Conservation (phyloP, 768 basidiomycete species). For the Stropharia rugosoannulata region DNA sequence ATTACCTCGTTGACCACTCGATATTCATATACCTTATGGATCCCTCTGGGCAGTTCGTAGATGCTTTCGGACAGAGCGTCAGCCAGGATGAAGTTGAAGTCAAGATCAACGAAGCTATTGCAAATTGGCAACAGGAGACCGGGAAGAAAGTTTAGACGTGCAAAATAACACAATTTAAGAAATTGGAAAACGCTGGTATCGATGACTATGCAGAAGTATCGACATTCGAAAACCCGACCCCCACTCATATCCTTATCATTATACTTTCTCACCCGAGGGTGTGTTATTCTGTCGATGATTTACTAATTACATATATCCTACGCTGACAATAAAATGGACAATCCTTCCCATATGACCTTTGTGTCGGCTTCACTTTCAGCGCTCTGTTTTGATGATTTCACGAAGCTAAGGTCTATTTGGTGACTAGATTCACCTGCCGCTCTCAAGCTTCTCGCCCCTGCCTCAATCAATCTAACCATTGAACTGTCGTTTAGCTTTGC, state of each 20-base stretch:
- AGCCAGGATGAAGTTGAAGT: conserved; percentile 65
- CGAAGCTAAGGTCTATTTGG: conserved; percentile 1
- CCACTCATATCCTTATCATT: too few species aligned
- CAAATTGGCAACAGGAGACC: conserved; percentile 40
- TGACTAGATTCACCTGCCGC: conserved; percentile 14
- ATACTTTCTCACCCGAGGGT: too few species aligned
- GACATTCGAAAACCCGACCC: too few species aligned
- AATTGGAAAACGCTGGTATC: not conserved
- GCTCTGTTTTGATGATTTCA: not conserved
- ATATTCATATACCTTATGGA: conserved; percentile 99
- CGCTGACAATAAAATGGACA: not conserved
- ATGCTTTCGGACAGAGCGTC: conserved; percentile 90
- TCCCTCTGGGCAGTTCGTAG: conserved; percentile 89
- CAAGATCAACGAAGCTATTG: conserved; percentile 53
- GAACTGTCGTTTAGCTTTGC: conserved; percentile 17
- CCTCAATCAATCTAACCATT: conserved; percentile 14
- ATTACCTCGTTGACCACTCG: conserved; percentile 96
- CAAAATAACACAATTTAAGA: not conserved
- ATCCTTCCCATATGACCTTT: conserved; percentile 2
- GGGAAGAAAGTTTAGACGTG: conserved; percentile 29
- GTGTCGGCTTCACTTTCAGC: not conserved
- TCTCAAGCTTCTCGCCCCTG: conserved; percentile 20
- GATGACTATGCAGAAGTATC: not conserved
- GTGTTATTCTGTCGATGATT: too few species aligned
- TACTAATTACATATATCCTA: not conserved